A percentile compares a stretch with the other conserved stretches of the same genome.
These are phyloP conservation scores for Saposhnikovia divaricata DNA, from an alignment of 129 eudicot species.

Conservation along the genomic window DNA sequence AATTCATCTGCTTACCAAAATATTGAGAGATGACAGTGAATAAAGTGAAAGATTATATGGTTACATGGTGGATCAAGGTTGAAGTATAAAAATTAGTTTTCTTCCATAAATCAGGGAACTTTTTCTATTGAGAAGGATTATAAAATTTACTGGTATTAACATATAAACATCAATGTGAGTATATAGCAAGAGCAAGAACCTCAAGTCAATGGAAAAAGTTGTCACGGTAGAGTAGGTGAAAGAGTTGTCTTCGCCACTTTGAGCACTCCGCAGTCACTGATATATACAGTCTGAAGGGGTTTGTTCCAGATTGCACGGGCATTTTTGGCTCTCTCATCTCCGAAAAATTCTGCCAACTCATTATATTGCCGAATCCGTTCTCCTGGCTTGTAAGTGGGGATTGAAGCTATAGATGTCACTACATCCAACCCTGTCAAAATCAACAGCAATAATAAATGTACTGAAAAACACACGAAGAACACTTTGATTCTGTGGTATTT, in stretches of 20 bases:
- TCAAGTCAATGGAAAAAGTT: neutral
- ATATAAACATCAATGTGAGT: conserved; percentile 10
- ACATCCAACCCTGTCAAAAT: conserved; percentile 67
- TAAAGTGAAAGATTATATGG: neutral
- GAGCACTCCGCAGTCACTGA: conserved; percentile 83
- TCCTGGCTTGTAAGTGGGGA: conserved; percentile 76
- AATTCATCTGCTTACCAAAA: neutral
- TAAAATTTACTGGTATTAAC: neutral
- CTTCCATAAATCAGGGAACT: neutral
- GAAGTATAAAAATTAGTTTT: neutral
- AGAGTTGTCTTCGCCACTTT: conserved; percentile 85
- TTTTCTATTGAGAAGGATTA: neutral
- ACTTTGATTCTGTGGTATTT: neutral
- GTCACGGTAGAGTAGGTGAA: conserved; percentile 70
- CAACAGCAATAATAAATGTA: neutral
- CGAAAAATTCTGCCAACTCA: conserved; percentile 79
- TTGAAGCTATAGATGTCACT: conserved; percentile 55
- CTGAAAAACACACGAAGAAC: neutral
- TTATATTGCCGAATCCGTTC: conserved; percentile 76
- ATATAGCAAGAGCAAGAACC: neutral
- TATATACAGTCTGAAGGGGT: conserved; percentile 74
- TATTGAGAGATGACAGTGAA: neutral
- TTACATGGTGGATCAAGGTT: neutral
- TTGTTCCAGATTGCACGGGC: conserved; percentile 87
- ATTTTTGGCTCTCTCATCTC: conserved; percentile 85